phyloP scores from a whole-genome alignment of 805 yeast genomes.

The Naumovozyma baii region DNA sequence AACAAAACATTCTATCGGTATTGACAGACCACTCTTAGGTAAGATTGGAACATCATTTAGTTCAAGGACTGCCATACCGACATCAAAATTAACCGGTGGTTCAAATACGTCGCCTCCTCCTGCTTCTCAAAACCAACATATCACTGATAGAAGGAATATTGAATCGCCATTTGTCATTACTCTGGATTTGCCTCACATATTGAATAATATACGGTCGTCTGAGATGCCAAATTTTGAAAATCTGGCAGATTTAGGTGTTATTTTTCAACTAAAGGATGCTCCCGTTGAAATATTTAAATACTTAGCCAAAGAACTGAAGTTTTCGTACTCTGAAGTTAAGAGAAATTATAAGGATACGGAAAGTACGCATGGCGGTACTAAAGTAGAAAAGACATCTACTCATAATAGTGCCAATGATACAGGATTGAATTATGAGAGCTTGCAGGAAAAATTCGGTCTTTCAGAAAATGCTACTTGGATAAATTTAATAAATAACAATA shows the following conservation, averaged over 20 bases:
- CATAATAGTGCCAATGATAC: constrained; percentile 4
- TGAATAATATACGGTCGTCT: constrained; percentile 21
- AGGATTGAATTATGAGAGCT: constrained; percentile 8
- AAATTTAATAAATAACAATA: constrained; percentile 17
- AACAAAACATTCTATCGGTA: background rate
- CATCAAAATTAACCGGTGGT: constrained; percentile 6
- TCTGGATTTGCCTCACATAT: constrained; percentile 24
- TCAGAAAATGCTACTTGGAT: constrained; percentile 28
- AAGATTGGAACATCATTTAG: background rate
- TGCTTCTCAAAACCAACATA: constrained; percentile 7
- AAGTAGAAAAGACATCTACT: constrained; percentile 10
- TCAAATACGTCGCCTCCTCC: constrained; percentile 9
- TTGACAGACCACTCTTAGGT: background rate
- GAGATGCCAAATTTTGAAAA: constrained; percentile 8
- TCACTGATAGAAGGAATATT: constrained; percentile 3
- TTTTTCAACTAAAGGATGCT: constrained; percentile 18
- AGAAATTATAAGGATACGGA: constrained; percentile 6
- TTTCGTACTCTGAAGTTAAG: constrained; percentile 20
- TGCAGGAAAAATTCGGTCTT: constrained; percentile 25
- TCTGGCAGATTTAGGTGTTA: constrained; percentile 4
- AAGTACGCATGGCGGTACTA: constrained; percentile 10
- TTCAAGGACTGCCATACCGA: background rate
- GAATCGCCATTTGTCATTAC: constrained; percentile 21
- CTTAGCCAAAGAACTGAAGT: constrained; percentile 26
- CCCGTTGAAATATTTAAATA: constrained; percentile 28